These are phyloP conservation scores for Hansenula sp. DNA, from an alignment of 1,139 yeast genomes.

Conservation along the genomic window DNA sequence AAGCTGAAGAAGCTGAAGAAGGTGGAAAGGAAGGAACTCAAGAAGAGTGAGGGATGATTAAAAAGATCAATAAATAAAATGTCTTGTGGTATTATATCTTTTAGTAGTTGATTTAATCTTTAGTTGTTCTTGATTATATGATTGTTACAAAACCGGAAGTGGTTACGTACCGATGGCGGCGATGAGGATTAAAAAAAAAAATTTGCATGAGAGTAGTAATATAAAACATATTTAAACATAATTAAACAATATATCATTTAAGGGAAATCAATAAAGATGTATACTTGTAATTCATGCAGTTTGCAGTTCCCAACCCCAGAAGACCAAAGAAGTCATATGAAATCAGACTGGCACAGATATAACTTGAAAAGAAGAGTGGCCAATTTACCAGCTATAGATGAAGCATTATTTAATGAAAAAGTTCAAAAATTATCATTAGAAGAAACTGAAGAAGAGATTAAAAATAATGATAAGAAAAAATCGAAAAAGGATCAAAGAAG, in stretches of 20 bases:
- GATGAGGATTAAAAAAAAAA: slow-evolving; percentile 1
- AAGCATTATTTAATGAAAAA: slow-evolving; percentile 76
- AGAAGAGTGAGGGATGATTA: background rate
- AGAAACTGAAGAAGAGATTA: slow-evolving; percentile 34
- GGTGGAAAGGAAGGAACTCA: background rate
- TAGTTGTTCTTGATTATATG: no score
- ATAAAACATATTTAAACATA: background rate
- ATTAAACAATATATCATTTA: background rate
- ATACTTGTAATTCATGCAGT: slow-evolving; percentile 75
- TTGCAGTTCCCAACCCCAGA: slow-evolving; percentile 77
- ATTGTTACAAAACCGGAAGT: background rate
- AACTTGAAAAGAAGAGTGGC: slow-evolving; percentile 93
- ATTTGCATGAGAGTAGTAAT: background rate
- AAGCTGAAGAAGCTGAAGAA: background rate
- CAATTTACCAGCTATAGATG: slow-evolving; percentile 72
- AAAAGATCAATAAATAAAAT: no score
- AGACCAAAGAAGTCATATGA: slow-evolving; percentile 88
- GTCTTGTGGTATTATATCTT: no score
- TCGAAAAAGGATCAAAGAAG: slow-evolving; percentile 65
- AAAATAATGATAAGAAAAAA: slow-evolving; percentile 44
- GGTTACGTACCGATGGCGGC: slow-evolving; percentile 1
- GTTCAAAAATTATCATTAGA: slow-evolving; percentile 40
- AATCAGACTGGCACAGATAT: slow-evolving; percentile 86
- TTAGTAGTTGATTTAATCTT: no score
- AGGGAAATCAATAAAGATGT: background rate